phyloP scores from a whole-genome alignment of 2,329 filamentous ascomycete species.

The Fusarium mundagurra region DNA sequence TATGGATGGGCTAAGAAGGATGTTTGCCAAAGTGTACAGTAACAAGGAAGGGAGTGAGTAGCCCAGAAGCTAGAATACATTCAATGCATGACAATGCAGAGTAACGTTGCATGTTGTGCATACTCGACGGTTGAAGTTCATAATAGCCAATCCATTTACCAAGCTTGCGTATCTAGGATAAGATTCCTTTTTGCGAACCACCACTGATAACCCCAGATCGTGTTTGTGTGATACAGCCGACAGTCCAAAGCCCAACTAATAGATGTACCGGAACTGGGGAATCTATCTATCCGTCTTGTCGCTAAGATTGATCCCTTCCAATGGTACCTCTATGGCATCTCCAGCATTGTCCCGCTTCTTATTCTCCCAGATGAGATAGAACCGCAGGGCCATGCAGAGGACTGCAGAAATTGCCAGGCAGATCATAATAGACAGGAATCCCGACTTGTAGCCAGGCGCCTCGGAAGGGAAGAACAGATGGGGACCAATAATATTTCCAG shows the following conservation, averaged over 20 bases:
- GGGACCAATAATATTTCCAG: background rate
- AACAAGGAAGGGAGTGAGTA: background rate
- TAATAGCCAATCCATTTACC: background rate
- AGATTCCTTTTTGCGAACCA: background rate
- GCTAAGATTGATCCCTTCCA: background rate
- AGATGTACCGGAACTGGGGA: background rate
- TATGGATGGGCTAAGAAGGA: background rate
- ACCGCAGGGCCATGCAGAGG: background rate
- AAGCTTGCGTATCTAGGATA: background rate
- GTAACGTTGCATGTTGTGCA: background rate
- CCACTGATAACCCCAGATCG: accelerated
- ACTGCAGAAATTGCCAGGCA: background rate
- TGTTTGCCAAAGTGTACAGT: background rate
- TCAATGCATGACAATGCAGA: accelerated
- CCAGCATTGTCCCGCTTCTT: background rate
- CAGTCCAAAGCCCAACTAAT: background rate
- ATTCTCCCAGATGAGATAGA: background rate
- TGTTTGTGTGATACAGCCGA: accelerated
- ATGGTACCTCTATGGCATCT: background rate
- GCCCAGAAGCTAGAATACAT: background rate
- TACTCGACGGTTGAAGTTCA: accelerated
- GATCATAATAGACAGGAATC: background rate
- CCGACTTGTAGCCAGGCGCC: background rate
- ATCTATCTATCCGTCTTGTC: background rate
- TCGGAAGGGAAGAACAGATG: background rate